Conservation (phyloP, 2,329 filamentous ascomycete genomes). For the Ophiocordyceps australis region DNA sequence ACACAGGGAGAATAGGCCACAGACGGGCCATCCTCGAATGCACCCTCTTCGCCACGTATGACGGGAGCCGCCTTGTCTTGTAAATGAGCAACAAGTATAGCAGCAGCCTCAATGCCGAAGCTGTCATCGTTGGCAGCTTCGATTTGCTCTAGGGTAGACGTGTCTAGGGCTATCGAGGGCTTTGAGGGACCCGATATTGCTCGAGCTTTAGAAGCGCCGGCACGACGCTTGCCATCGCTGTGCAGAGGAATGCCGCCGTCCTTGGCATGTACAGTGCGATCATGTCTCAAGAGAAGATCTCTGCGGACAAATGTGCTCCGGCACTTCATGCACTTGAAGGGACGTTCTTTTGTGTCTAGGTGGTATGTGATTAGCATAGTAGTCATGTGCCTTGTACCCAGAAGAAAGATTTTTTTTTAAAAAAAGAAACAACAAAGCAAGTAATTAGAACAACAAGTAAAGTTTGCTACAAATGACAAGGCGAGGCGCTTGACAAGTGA, state of each 20-base stretch:
- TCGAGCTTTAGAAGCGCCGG: slow-evolving; percentile 49
- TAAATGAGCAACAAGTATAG: slow-evolving; percentile 96
- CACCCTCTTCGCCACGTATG: slow-evolving; percentile 38
- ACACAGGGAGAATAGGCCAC: slow-evolving; percentile 58
- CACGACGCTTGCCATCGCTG: slow-evolving; percentile 81
- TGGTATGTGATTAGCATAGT: no score
- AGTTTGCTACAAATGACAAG: no score
- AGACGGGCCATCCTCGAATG: slow-evolving; percentile 37
- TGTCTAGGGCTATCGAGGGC: slow-evolving; percentile 61
- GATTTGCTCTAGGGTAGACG: slow-evolving; percentile 78
- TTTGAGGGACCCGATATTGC: slow-evolving; percentile 51
- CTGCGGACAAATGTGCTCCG: slow-evolving; percentile 95
- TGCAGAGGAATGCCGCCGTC: slow-evolving; percentile 88
- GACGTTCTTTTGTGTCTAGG: slow-evolving; percentile 91
- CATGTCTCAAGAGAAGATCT: slow-evolving; percentile 88
- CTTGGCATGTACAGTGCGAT: slow-evolving; percentile 96
- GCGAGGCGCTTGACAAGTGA: background rate
- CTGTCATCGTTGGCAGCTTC: slow-evolving; percentile 79
- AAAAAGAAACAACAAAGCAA: no score
- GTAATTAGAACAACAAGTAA: no score
- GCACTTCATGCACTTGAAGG: slow-evolving; percentile 98
- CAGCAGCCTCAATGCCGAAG: slow-evolving; percentile 91
- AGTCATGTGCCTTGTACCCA: no score
- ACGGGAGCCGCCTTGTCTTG: slow-evolving; percentile 80
- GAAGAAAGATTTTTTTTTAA: no score